These are phyloP conservation scores for Neonectria ditissima DNA, from an alignment of 2,329 filamentous ascomycete species.

Conservation along the genomic window DNA sequence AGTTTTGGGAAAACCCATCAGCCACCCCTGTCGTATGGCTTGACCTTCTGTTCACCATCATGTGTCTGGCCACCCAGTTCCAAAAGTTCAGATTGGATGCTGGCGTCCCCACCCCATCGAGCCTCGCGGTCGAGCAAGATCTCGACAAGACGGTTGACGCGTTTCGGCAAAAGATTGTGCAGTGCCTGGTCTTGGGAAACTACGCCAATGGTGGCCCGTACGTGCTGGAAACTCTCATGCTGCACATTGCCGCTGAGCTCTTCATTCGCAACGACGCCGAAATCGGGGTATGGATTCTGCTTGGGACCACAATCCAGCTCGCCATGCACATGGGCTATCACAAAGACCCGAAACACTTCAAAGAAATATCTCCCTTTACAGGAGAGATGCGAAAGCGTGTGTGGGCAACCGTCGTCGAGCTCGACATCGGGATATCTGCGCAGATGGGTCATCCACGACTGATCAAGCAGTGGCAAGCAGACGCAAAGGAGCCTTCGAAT, in stretches of 20 bases:
- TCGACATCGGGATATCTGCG: conserved; percentile 57
- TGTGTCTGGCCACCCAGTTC: conserved; percentile 52
- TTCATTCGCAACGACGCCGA: conserved; percentile 47
- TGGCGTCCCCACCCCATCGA: neutral
- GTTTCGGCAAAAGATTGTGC: conserved; percentile 20
- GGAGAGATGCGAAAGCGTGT: conserved; percentile 60
- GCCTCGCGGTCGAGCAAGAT: neutral
- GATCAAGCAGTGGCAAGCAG: conserved; percentile 53
- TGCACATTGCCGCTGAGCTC: conserved; percentile 51
- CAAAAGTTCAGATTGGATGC: neutral
- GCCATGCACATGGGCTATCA: conserved; percentile 58
- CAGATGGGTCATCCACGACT: conserved; percentile 61
- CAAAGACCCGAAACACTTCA: conserved; percentile 57
- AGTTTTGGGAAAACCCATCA: conserved; percentile 56
- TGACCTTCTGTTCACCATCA: conserved; percentile 59
- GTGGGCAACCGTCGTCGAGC: conserved; percentile 55
- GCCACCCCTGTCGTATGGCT: conserved; percentile 57
- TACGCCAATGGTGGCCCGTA: conserved; percentile 59
- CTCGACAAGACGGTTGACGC: neutral
- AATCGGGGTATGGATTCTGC: conserved; percentile 50
- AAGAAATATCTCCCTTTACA: conserved; percentile 49
- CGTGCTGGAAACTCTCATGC: conserved; percentile 54
- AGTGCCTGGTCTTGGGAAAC: conserved; percentile 52
- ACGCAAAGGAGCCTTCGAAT: conserved; percentile 58
- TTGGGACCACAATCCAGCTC: conserved; percentile 50